phyloP scores from a whole-genome alignment of 768 basidiomycete genomes.

The Panellus pusillus region DNA sequence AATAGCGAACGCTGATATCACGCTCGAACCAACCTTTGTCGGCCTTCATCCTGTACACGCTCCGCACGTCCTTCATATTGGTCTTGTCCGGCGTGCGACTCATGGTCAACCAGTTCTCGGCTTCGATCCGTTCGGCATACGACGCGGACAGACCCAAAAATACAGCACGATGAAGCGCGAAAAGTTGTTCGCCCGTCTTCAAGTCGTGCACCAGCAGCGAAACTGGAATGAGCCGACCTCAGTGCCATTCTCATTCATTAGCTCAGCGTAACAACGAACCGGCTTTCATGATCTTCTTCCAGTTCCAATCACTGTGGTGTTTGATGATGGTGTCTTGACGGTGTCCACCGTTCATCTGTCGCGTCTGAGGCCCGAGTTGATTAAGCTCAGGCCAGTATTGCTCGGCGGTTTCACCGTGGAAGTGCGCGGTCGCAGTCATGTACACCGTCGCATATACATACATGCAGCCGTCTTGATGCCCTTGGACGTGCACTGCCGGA shows the following conservation, averaged over 20 bases:
- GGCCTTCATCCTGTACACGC: not conserved
- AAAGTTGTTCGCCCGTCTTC: not conserved
- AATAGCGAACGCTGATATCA: no score
- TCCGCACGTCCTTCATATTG: not conserved
- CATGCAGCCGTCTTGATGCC: slow-evolving; percentile 21
- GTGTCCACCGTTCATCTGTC: slow-evolving; percentile 21
- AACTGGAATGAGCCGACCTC: no score
- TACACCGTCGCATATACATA: slow-evolving; percentile 16
- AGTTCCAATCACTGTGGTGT: slow-evolving; percentile 19
- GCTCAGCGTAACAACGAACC: no score
- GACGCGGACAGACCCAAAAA: slow-evolving; percentile 1
- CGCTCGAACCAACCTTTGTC: no score
- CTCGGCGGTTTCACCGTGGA: slow-evolving; percentile 26
- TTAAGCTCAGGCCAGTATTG: slow-evolving; percentile 22
- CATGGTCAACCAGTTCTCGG: not conserved
- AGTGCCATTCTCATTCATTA: no score
- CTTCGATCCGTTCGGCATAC: not conserved
- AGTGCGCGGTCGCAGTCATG: slow-evolving; percentile 16
- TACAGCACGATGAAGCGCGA: not conserved
- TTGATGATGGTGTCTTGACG: slow-evolving; percentile 22
- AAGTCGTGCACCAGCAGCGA: not conserved
- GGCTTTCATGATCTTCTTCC: slow-evolving; percentile 5
- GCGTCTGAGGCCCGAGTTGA: slow-evolving; percentile 14
- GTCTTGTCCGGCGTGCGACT: not conserved
- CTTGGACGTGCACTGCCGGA: slow-evolving; percentile 22